These are phyloP conservation scores for Endotrypanum monterogeii DNA, from an alignment of 208 protist genomes.

Conservation along the genomic window DNA sequence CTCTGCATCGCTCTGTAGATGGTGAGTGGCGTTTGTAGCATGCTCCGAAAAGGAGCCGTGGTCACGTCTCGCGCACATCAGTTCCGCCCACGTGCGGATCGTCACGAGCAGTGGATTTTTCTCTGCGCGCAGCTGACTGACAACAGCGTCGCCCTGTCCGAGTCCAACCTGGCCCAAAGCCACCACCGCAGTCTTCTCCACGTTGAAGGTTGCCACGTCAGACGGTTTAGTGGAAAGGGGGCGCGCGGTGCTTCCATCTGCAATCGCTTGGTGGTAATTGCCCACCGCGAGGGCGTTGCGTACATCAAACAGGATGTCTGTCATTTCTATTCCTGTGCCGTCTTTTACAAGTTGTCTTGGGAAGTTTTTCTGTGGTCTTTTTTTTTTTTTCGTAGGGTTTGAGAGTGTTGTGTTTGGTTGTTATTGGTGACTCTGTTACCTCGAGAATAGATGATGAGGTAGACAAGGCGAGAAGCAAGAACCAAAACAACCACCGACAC, in stretches of 20 bases:
- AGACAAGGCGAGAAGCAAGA: too few relatives aligned
- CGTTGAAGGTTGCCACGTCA: slow-evolving; percentile 60
- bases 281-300: slow-evolving; percentile 84
- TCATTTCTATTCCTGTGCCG: slow-evolving; percentile 34
- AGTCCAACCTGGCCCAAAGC: slow-evolving; percentile 79
- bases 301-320: slow-evolving; percentile 85
- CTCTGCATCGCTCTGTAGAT: slow-evolving; percentile 39
- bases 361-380: too few relatives aligned
- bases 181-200: slow-evolving; percentile 67
- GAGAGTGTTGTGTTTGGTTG: too few relatives aligned
- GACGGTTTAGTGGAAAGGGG: slow-evolving; percentile 44
- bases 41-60: slow-evolving; percentile 11
- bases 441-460: too few relatives aligned
- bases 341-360: too few relatives aligned
- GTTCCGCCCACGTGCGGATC: slow-evolving; percentile 58
- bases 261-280: slow-evolving; percentile 85
- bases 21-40: slow-evolving; percentile 20
- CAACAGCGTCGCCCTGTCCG: slow-evolving; percentile 67
- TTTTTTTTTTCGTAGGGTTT: too few relatives aligned
- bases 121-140: slow-evolving; percentile 53
- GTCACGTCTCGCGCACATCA: slow-evolving; percentile 38
- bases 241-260: slow-evolving; percentile 54
- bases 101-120: slow-evolving; percentile 55
- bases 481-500: too few relatives aligned
- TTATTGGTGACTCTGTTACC: too few relatives aligned